A percentile compares a stretch with the other conserved stretches of the same genome.
Conservation (phyloP, 2,329 filamentous ascomycete species). For the Alternaria hordeiaustralica region DNA sequence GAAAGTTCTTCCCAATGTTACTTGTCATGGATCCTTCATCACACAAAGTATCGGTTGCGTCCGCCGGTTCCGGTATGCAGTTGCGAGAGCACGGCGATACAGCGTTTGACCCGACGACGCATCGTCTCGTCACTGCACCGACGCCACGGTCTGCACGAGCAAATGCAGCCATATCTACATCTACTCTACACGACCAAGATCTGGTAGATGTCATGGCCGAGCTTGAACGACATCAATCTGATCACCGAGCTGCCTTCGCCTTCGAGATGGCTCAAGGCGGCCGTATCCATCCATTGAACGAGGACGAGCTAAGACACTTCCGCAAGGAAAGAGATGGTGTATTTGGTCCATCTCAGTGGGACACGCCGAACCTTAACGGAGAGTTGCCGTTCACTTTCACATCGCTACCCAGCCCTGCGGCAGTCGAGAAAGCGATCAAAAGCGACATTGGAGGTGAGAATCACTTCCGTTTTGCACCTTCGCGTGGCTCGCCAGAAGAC, state of each 20-base stretch:
- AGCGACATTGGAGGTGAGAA: conserved; percentile 13
- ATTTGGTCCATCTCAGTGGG: conserved; percentile 1
- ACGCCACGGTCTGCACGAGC: background rate
- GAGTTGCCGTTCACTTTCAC: background rate
- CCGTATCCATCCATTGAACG: conserved; percentile 7
- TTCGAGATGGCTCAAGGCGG: conserved; percentile 1
- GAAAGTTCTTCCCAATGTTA: background rate
- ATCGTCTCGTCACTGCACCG: background rate
- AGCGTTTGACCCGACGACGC: background rate
- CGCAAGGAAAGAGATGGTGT: conserved; percentile 2
- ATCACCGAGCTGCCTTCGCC: background rate
- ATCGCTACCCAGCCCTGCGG: background rate
- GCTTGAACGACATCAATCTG: conserved; percentile 7
- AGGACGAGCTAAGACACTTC: conserved; percentile 3
- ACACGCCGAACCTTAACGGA: conserved; percentile 7
- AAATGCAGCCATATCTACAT: background rate
- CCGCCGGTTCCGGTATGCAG: background rate
- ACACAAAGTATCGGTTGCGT: background rate
- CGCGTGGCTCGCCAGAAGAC: background rate
- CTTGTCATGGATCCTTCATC: background rate
- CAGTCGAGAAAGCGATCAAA: conserved; percentile 6
- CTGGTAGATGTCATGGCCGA: conserved; percentile 15
- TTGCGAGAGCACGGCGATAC: background rate
- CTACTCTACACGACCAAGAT: conserved; percentile 13
- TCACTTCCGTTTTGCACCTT: conserved; percentile 10